Evolutionary conservation across 2,329 filamentous ascomycete species (phyloP), one percentile per base, ranked within the genome.

Genomic region (Aspergillus amoenus): DNA sequence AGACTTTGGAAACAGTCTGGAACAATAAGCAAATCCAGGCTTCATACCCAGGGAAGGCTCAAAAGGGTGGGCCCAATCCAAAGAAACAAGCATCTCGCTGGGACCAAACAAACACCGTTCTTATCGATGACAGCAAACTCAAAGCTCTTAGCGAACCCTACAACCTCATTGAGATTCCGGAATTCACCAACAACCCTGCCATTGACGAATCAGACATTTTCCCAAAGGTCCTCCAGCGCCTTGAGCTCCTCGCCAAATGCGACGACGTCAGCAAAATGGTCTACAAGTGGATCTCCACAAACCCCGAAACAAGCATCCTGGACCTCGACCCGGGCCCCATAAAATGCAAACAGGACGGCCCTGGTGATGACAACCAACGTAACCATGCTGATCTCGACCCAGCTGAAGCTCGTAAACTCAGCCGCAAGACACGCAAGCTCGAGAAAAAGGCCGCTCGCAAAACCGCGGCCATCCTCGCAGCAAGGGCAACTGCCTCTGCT

Each of bases 61-160:
- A 32, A 8, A 30, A 42, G 9, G 18, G 18, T 30, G 27, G 27
- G 18, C 50, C n/a, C 37, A 55, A 54, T 40, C 37, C 17, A n/a
- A 47, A 42, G n/a, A 51, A 52, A 27, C 42, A 34, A 3, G 55
- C 78, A n/a, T 70, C 68, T 13, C 71, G 64, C 0, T 97, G 92
- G 89, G 83, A 87, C 65, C 92, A 96, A 75, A 82, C 82, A 50
- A 96, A 97, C 73, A 97, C 94, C 0, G 82, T 97, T 6, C 80
- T 99, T 24, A 86, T 97, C 40, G 94, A 99, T 65, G 94, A 97
- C 75, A 90, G 88, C 30, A 66, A 76, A 1, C 82, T 93, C 67
- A 99, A 97, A 78, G 93, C 88, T 0, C 81, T 84, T 24, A 88
- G 83, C 55, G 91, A 99, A 73, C 94, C 94, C 1, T 84, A 85